Evolutionary conservation across 371 early-diverging fungal species (phyloP).

Genomic region (Syncephalis plumigaleata): DNA sequence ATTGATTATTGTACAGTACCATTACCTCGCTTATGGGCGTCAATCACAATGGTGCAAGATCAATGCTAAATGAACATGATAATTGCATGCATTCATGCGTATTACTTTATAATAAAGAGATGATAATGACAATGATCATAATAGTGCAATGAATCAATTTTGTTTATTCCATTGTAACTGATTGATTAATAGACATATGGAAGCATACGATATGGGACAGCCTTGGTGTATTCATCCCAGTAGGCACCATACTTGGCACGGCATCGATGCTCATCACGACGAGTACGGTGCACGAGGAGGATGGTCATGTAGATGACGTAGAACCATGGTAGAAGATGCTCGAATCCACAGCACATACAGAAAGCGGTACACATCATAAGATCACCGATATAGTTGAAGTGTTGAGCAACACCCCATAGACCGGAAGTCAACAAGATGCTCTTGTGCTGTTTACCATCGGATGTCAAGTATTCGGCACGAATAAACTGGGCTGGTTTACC

Average conservation of each 20-base stretch:
- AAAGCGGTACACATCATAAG: conserved; percentile 41
- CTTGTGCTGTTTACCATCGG: conserved; percentile 47
- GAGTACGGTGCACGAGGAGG: conserved; percentile 38
- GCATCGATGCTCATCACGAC: conserved; percentile 44
- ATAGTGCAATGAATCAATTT: too few species aligned
- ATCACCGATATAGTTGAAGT: conserved; percentile 72
- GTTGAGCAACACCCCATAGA: conserved; percentile 59
- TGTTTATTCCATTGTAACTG: neutral
- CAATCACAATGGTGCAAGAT: neutral
- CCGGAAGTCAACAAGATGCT: conserved; percentile 48
- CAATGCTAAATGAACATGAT: too few species aligned
- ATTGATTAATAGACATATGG: conserved; percentile 4
- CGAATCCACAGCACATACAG: conserved; percentile 43
- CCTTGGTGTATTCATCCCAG: conserved; percentile 41
- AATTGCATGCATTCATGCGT: too few species aligned
- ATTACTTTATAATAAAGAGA: too few species aligned
- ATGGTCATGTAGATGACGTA: conserved; percentile 56
- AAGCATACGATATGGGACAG: conserved; percentile 4
- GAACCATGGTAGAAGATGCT: conserved; percentile 44
- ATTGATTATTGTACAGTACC: too few species aligned
- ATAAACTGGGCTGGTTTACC: conserved; percentile 52
- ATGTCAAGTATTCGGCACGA: conserved; percentile 43
- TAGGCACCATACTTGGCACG: conserved; percentile 54
- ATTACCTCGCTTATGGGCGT: neutral
- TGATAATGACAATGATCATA: too few species aligned